Conservation (phyloP, 225 moss, liverwort and hornwort genomes). For the Bryoerythrophyllum caledonicum region DNA sequence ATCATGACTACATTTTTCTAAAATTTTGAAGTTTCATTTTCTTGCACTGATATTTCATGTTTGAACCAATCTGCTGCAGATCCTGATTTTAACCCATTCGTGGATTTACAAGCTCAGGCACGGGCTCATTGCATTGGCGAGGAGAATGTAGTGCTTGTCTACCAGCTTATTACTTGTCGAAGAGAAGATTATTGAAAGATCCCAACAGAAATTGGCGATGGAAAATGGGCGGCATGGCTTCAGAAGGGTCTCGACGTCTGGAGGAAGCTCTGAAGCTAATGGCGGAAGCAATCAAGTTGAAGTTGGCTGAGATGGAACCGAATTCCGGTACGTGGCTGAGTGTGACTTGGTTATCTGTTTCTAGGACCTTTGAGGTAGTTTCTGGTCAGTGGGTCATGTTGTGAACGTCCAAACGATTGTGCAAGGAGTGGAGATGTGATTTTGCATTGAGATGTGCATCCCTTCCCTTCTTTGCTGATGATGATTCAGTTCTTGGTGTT, state of each 20-base stretch:
- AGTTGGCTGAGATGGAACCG: too few species aligned
- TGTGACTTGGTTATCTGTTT: too few species aligned
- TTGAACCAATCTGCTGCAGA: constrained; percentile 53
- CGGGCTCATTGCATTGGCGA: constrained; percentile 90
- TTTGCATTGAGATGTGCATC: too few species aligned
- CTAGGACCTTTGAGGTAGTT: too few species aligned
- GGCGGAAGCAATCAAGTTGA: background rate
- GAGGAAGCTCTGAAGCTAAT: too few species aligned
- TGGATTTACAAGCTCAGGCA: constrained; percentile 85
- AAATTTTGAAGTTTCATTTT: constrained; percentile 2
- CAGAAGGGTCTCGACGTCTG: background rate
- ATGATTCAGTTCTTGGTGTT: background rate
- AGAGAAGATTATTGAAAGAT: constrained; percentile 78
- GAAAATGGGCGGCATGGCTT: constrained; percentile 36
- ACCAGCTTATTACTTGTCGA: constrained; percentile 84
- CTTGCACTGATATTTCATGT: constrained; percentile 17
- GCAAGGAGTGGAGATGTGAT: too few species aligned
- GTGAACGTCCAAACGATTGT: too few species aligned
- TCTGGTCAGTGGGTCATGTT: too few species aligned
- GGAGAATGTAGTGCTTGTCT: constrained; percentile 81
- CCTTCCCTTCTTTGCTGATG: too few species aligned
- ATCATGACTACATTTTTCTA: too few species aligned
- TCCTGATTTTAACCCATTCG: constrained; percentile 88
- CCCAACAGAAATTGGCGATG: constrained; percentile 78
- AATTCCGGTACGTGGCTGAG: too few species aligned